Evolutionary conservation across 2,329 filamentous ascomycete species (phyloP), one percentile per base, ranked within the genome.

Genomic region (Talaromyces marneffei): DNA sequence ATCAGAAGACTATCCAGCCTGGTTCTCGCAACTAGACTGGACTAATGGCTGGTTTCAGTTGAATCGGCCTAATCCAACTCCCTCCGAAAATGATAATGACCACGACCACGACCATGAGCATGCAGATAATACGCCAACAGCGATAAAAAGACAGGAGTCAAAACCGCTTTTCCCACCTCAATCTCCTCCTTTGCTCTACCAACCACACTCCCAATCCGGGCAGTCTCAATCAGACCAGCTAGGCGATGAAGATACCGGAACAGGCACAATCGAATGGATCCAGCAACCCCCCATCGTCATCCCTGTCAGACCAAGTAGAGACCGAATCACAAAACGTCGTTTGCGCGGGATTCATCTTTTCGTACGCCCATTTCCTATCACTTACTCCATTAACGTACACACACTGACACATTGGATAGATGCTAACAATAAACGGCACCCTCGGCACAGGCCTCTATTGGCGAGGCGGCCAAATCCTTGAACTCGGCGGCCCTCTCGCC

Each of bases 371-470:
- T 10, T 9, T 18, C 10, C 8, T 16, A 6, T 31, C 4, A 4
- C 29, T 12, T 12, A 7, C 8, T 20, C 12, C 3, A 18, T 53
- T 40, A 39, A 23, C 20, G 31, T 10, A 59, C 31, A 27, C n/a
- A 6, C n/a, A 25, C 20, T 25, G 1, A 5, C 23, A 23, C 20
- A 10, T 53, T n/a, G n/a, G n/a, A 6, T 46, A 74, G 72, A 73
- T 75, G 67, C 74, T 77, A 20, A 71, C 69, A 1, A 65, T 76
- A 16, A 74, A 73, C 53, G 72, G 68, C 12, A 68, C 69, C 1
- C 70, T 77, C 46, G 74, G 74, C 7, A 68, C 69, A 16, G 72
- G 72, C 9, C 66, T 75, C 12, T 75, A 74, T 62, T 64, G 65
- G 54, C 67, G 69, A 42, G 70, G 68, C 52, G 71, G 72, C 18